Evolutionary conservation across 495 filamentous ascomycete species (phyloP).

Genomic region (Talaromyces adpressus): DNA sequence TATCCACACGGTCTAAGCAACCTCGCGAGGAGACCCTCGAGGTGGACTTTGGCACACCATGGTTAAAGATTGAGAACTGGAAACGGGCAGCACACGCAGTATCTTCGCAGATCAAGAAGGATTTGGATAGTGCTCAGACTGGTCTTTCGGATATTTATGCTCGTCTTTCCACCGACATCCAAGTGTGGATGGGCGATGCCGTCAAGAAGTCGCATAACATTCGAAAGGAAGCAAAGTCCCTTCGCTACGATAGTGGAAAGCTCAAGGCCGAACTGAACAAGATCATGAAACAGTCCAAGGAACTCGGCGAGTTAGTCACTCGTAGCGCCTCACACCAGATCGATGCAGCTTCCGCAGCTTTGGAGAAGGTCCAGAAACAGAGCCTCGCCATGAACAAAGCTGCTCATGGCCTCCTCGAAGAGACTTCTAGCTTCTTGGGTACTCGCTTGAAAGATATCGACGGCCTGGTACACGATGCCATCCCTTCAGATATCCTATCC

Average conservation of each 20-base stretch:
- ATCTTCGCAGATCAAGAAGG: conserved; percentile 33
- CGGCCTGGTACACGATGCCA: conserved; percentile 22
- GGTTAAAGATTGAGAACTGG: conserved; percentile 54
- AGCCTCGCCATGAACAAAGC: conserved; percentile 18
- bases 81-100: conserved; percentile 39
- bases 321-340: conserved; percentile 31
- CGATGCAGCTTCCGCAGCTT: conserved; percentile 21
- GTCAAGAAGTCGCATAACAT: conserved; percentile 34
- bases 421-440: conserved; percentile 18
- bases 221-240: conserved; percentile 22
- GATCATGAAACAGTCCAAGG: conserved; percentile 29
- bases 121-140: conserved; percentile 37
- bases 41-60: conserved; percentile 56
- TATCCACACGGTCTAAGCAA: conserved; percentile 45
- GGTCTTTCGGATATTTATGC: conserved; percentile 33
- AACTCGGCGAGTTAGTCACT: conserved; percentile 28
- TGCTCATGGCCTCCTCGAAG: conserved; percentile 22
- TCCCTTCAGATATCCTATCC: conserved; percentile 25
- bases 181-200: conserved; percentile 41
- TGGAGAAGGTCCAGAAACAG: conserved; percentile 22
- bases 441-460: conserved; percentile 13
- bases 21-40: conserved; percentile 45
- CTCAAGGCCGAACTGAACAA: conserved; percentile 17
- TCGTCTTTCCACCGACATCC: conserved; percentile 43
- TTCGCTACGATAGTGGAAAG: conserved; percentile 20